Evolutionary conservation across 2,329 filamentous ascomycete genomes (phyloP).

Genomic region (Shiraia sp.): DNA sequence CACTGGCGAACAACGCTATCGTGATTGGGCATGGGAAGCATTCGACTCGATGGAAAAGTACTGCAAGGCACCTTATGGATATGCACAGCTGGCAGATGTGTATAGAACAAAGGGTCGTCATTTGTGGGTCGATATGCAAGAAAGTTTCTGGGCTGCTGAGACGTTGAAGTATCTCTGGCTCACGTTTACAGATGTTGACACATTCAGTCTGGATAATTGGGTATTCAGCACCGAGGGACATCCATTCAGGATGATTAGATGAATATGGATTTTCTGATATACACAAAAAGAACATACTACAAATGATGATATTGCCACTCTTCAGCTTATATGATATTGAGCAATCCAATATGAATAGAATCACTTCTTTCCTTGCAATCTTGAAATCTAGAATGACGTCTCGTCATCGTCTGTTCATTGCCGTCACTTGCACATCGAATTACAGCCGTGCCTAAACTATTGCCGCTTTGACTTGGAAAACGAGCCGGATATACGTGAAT

Average conservation of each 20-base stretch:
- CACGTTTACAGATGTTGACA: conserved; percentile 42
- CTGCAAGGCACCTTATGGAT: conserved; percentile 46
- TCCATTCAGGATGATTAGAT: conserved; percentile 45
- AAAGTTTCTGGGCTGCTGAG: conserved; percentile 47
- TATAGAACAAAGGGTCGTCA: conserved; percentile 25
- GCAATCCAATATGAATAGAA: too few relatives aligned
- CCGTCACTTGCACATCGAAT: too few relatives aligned
- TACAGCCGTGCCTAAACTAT: too few relatives aligned
- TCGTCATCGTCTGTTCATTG: too few relatives aligned
- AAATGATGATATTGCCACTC: too few relatives aligned
- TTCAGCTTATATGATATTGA: too few relatives aligned
- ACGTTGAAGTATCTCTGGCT: conserved; percentile 49
- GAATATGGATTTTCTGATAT: too few relatives aligned
- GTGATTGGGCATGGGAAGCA: conserved; percentile 50
- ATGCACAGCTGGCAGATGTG: conserved; percentile 45
- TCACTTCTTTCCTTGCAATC: too few relatives aligned
- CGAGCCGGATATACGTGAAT: too few relatives aligned
- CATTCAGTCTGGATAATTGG: conserved; percentile 46
- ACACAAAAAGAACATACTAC: too few relatives aligned
- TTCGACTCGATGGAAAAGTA: conserved; percentile 42
- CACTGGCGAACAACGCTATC: conserved; percentile 45
- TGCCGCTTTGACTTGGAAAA: too few relatives aligned
- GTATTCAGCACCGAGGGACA: conserved; percentile 52
- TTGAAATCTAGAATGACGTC: too few relatives aligned
- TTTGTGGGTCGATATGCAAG: conserved; percentile 43